phyloP scores from a whole-genome alignment of 192 early-diverging fungal genomes.

The Linnemannia exigua region DNA sequence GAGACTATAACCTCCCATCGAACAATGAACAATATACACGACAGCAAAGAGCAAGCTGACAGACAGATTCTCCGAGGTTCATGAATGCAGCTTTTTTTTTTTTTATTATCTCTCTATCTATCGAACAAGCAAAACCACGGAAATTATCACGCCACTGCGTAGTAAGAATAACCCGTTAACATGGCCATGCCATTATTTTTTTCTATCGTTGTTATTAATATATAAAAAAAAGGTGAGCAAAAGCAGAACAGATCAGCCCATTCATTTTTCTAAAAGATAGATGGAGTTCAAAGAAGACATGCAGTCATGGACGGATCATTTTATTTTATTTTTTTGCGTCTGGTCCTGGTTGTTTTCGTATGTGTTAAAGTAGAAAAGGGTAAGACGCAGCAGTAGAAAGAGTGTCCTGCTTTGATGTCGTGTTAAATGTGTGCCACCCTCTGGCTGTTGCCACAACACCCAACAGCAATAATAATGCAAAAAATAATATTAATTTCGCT shows the following conservation, averaged over 20 bases:
- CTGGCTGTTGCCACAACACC: background rate
- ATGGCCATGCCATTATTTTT: background rate
- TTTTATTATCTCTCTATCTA: background rate
- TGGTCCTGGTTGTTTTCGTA: background rate
- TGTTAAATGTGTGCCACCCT: background rate
- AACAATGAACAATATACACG: too few relatives aligned
- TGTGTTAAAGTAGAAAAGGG: slow-evolving; percentile 2
- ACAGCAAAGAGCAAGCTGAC: too few relatives aligned
- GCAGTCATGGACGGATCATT: too few relatives aligned
- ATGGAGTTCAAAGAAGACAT: background rate
- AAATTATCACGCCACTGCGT: slow-evolving; percentile 6
- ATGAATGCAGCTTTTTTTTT: background rate
- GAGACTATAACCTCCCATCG: too few relatives aligned
- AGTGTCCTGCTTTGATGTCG: background rate
- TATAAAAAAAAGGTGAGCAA: background rate
- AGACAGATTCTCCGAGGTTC: background rate
- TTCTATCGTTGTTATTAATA: background rate
- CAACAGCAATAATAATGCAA: too few relatives aligned
- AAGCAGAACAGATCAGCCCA: background rate
- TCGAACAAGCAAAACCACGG: background rate
- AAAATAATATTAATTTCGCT: too few relatives aligned
- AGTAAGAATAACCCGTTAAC: background rate
- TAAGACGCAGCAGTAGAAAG: too few relatives aligned
- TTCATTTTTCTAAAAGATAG: background rate
- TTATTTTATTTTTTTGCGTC: background rate